Conservation (phyloP, 192 early-diverging fungal genomes). For the Podila minutissima region DNA sequence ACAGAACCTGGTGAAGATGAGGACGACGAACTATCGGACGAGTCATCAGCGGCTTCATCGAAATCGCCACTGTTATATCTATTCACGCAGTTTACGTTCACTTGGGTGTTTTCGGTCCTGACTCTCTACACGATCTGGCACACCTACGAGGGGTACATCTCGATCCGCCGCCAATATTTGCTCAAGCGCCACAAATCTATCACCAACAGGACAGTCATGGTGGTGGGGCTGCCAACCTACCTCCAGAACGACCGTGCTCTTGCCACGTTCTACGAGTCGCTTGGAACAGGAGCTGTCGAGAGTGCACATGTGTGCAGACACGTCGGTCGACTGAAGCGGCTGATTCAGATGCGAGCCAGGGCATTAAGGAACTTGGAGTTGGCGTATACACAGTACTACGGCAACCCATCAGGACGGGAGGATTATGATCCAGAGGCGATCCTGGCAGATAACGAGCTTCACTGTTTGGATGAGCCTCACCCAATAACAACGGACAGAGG, state of each 20-base stretch:
- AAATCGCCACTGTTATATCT: conserved; percentile 30
- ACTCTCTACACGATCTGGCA: conserved; percentile 60
- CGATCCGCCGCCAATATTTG: conserved; percentile 55
- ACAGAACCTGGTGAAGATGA: conserved; percentile 11
- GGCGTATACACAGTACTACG: conserved; percentile 67
- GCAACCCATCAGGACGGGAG: conserved; percentile 72
- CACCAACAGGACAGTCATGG: conserved; percentile 74
- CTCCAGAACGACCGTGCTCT: conserved; percentile 64
- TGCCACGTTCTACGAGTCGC: conserved; percentile 72
- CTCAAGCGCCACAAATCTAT: conserved; percentile 55
- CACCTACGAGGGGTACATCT: conserved; percentile 64
- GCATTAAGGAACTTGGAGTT: conserved; percentile 65
- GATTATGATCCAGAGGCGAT: conserved; percentile 67
- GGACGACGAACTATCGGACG: conserved; percentile 19
- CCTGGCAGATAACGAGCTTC: conserved; percentile 49
- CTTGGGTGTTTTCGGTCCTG: conserved; percentile 62
- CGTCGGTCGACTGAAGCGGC: conserved; percentile 63
- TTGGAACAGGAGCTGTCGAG: conserved; percentile 74
- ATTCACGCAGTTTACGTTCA: conserved; percentile 53
- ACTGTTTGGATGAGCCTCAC: background rate
- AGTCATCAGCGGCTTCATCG: background rate
- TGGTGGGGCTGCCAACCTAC: conserved; percentile 70
- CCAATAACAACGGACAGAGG: background rate
- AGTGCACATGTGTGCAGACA: conserved; percentile 70
- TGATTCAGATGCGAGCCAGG: conserved; percentile 64